Conservation (phyloP, 176 grass and related monocot genomes). For the Dendrocalamus sinicus region DNA sequence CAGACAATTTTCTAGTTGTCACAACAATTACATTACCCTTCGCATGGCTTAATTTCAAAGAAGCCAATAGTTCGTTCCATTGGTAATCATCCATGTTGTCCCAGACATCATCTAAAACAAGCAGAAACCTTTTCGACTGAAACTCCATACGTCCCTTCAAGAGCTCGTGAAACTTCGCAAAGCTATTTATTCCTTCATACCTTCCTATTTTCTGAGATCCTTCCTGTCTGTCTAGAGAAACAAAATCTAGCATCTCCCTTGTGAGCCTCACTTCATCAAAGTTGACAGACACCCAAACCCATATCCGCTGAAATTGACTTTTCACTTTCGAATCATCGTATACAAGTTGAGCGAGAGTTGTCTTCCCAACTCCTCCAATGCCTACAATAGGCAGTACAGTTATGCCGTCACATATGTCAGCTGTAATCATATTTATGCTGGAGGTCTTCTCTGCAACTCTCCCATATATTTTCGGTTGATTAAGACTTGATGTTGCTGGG, state of each 20-base stretch:
- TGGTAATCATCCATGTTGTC: background rate
- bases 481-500: constrained; percentile 6
- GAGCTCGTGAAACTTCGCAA: constrained; percentile 10
- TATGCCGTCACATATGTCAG: background rate
- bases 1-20: constrained; percentile 29
- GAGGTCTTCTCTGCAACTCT: constrained; percentile 13
- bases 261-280: constrained; percentile 10
- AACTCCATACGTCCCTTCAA: background rate
- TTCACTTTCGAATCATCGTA: constrained; percentile 6
- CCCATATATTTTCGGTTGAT: constrained; percentile 1
- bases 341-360: background rate
- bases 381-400: constrained; percentile 37
- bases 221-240: background rate
- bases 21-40: constrained; percentile 31
- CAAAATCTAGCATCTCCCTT: constrained; percentile 28
- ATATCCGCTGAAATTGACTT: constrained; percentile 15
- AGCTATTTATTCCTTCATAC: background rate
- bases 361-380: constrained; percentile 41
- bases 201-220: background rate
- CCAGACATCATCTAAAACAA: constrained; percentile 56
- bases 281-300: constrained; percentile 19
- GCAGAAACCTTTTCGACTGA: background rate
- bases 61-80: constrained; percentile 27
- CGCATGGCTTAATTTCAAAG: background rate
- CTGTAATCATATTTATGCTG: constrained; percentile 9